phyloP scores from a whole-genome alignment of 768 basidiomycete species.

The Phylloporus arenicola region DNA sequence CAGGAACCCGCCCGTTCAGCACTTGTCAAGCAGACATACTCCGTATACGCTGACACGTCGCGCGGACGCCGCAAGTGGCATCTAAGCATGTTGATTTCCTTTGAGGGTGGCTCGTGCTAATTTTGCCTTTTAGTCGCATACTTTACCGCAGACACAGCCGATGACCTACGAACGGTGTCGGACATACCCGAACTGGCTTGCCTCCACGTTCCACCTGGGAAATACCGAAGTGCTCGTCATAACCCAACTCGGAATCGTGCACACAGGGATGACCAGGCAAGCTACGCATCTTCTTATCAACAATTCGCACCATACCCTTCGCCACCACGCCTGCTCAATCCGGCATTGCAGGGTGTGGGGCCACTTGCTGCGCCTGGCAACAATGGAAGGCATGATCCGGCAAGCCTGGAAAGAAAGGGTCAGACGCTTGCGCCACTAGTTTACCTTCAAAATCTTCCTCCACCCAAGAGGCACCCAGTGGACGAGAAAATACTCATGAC shows the following conservation, averaged over 20 bases:
- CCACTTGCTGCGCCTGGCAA: background rate
- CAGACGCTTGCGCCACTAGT: slow-evolving; percentile 54
- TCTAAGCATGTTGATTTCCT: slow-evolving; percentile 48
- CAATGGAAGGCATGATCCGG: background rate
- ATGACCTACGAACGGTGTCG: slow-evolving; percentile 53
- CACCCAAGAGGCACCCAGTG: slow-evolving; percentile 59
- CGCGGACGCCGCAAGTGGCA: slow-evolving; percentile 77
- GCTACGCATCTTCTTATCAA: slow-evolving; percentile 13
- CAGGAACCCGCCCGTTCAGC: slow-evolving; percentile 38
- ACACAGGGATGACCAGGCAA: slow-evolving; percentile 22
- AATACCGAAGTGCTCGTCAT: slow-evolving; percentile 61
- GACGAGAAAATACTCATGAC: slow-evolving; percentile 70
- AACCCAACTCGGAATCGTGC: slow-evolving; percentile 41
- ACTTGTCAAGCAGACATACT: slow-evolving; percentile 77
- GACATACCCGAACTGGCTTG: slow-evolving; percentile 50
- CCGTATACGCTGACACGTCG: slow-evolving; percentile 64
- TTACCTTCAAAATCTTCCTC: slow-evolving; percentile 56
- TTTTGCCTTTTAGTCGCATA: slow-evolving; percentile 55
- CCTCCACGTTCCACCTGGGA: slow-evolving; percentile 52
- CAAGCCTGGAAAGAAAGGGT: slow-evolving; percentile 15
- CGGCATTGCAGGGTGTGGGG: slow-evolving; percentile 1
- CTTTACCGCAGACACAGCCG: slow-evolving; percentile 59
- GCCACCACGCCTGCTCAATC: slow-evolving; percentile 17
- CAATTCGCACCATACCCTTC: slow-evolving; percentile 32
- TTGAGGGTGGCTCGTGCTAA: slow-evolving; percentile 3